Evolutionary conservation across 768 basidiomycete genomes (phyloP).

Genomic region (Tricholoma furcatifolium): DNA sequence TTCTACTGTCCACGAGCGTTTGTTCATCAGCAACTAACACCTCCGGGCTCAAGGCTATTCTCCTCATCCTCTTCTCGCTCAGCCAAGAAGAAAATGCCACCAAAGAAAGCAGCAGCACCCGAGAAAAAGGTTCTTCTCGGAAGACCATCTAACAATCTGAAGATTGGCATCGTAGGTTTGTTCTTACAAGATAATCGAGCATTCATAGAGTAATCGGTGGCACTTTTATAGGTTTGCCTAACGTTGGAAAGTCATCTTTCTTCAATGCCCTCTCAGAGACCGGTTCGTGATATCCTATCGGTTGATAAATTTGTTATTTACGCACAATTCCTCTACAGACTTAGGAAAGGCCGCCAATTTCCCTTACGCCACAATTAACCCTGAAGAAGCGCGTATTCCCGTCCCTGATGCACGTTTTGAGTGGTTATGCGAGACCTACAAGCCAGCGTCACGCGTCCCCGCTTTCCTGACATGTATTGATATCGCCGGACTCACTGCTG

Average conservation of each 20-base stretch:
- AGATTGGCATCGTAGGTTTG: conserved; percentile 98
- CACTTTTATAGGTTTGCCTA: conserved; percentile 68
- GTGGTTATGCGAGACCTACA: conserved; percentile 90
- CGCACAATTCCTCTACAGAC: conserved; percentile 40
- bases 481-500: conserved; percentile 96
- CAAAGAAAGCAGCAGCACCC: conserved; percentile 73
- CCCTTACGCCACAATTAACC: conserved; percentile 93
- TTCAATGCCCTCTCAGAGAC: conserved; percentile 96
- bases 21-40: conserved; percentile 6
- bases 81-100: conserved; percentile 79
- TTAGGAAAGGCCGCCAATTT: conserved; percentile 96
- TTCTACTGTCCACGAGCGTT: conserved; percentile 13
- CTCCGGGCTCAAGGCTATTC: conserved; percentile 20
- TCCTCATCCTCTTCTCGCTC: conserved; percentile 35
- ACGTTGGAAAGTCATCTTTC: conserved; percentile 99
- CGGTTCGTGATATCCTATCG: conserved; percentile 45
- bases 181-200: conserved; percentile 25
- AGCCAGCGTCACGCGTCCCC: conserved; percentile 84
- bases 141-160: conserved; percentile 93
- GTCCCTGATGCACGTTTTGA: conserved; percentile 94
- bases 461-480: conserved; percentile 98
- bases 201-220: conserved; percentile 18
- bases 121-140: conserved; percentile 91
- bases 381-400: conserved; percentile 93
- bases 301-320: conserved; percentile 7